Percentiles rank a stretch among this genome's conserved stretches.
phyloP scores from a whole-genome alignment of 1,284 basidiomycete species.

The Porodaedalea pini region DNA sequence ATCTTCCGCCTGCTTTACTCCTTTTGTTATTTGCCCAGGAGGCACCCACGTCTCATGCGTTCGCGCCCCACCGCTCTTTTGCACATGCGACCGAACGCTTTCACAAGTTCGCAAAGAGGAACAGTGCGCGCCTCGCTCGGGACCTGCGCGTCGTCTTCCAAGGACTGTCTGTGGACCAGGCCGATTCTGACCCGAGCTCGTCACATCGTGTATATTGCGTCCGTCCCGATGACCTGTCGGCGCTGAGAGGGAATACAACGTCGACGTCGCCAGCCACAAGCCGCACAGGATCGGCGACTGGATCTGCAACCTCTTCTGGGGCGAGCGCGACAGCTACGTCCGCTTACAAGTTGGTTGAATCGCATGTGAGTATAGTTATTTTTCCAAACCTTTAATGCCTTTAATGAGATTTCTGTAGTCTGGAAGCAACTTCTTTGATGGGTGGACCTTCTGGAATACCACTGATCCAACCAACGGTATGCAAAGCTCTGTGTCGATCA shows the following conservation, averaged over 20 bases:
- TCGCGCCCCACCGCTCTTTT: conserved; percentile 17
- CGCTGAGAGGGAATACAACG: conserved; percentile 3
- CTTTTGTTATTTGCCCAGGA: conserved; percentile 15
- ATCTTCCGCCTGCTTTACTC: conserved; percentile 9
- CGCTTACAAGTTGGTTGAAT: conserved; percentile 18
- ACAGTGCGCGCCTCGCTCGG: conserved; percentile 56
- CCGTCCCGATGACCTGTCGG: conserved; percentile 12
- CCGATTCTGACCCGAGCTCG: background rate
- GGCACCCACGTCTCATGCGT: conserved; percentile 6
- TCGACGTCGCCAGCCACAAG: conserved; percentile 18
- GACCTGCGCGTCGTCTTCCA: conserved; percentile 65
- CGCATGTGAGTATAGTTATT: conserved; percentile 9
- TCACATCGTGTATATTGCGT: conserved; percentile 18
- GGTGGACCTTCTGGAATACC: conserved; percentile 71
- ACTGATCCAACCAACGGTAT: conserved; percentile 79
- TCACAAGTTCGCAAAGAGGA: conserved; percentile 43
- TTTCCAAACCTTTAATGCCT: background rate
- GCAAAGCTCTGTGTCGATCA: no score
- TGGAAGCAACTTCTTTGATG: conserved; percentile 72
- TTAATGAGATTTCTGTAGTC: conserved; percentile 34
- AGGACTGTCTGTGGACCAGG: conserved; percentile 38
- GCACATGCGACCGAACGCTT: conserved; percentile 25
- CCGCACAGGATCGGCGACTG: conserved; percentile 15
- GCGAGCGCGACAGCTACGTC: conserved; percentile 16
- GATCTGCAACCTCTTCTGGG: conserved; percentile 2